Evolutionary conservation across 164 flowering plant genomes (phyloP).

Genomic region (Euptelea pleiosperma): DNA sequence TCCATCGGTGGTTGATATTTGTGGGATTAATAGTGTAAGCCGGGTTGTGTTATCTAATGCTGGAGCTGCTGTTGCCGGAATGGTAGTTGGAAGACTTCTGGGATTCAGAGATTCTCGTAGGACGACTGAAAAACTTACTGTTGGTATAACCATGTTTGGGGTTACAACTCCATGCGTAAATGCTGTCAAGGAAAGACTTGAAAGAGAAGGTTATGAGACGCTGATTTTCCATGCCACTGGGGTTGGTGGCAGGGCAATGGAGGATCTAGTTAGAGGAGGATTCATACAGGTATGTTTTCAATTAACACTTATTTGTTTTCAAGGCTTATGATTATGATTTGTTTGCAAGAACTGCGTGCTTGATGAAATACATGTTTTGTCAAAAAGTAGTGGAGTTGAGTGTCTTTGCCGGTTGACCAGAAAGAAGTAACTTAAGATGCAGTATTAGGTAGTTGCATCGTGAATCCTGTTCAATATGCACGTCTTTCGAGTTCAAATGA

Average conservation of each 20-base stretch:
- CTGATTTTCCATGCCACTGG: conserved; percentile 96
- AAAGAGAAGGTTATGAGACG: conserved; percentile 73
- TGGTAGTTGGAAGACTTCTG: conserved; percentile 61
- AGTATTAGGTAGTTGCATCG: too few relatives aligned
- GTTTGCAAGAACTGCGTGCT: neutral
- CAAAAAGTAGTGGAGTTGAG: too few relatives aligned
- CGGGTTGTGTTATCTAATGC: conserved; percentile 72
- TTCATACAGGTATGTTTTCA: conserved; percentile 62
- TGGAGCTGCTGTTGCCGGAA: conserved; percentile 85
- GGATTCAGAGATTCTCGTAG: conserved; percentile 17
- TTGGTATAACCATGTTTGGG: conserved; percentile 95
- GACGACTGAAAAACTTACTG: conserved; percentile 40
- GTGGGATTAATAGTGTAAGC: conserved; percentile 84
- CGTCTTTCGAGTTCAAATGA: neutral
- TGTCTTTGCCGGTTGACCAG: too few relatives aligned
- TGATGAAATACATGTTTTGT: neutral
- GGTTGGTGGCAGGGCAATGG: conserved; percentile 97
- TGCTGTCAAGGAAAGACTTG: conserved; percentile 71
- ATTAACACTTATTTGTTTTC: neutral
- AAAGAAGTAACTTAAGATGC: too few relatives aligned
- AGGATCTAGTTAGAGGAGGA: conserved; percentile 75
- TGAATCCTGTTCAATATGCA: neutral
- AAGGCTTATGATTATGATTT: too few relatives aligned
- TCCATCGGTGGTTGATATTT: conserved; percentile 90
- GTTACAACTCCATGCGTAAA: conserved; percentile 94